Evolutionary conservation across 805 yeast genomes (phyloP).

Genomic region (Crinitomyces ghanaensis): DNA sequence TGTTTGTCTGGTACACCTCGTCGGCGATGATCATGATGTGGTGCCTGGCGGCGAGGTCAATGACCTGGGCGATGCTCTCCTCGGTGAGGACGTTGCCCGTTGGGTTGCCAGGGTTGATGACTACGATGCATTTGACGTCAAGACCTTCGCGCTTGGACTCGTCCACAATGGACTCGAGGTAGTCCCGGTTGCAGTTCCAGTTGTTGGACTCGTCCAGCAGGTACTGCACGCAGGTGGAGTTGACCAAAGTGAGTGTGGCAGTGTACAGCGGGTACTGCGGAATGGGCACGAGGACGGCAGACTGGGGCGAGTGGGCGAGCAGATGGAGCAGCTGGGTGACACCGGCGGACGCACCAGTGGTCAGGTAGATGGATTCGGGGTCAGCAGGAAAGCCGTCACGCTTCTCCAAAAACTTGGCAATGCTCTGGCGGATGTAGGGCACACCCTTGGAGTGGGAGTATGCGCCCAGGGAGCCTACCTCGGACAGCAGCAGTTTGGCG

Average conservation of each 20-base stretch:
- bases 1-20: constrained; percentile 94
- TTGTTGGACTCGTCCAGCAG: constrained; percentile 65
- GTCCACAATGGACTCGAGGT: constrained; percentile 19
- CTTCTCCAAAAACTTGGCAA: constrained; percentile 65
- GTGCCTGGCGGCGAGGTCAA: constrained; percentile 71
- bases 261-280: constrained; percentile 98
- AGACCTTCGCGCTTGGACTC: constrained; percentile 13
- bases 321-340: constrained; percentile 70
- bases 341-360: constrained; percentile 93
- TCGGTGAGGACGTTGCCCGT: constrained; percentile 75
- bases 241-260: constrained; percentile 80
- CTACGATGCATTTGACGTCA: constrained; percentile 70
- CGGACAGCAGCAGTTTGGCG: constrained; percentile 47
- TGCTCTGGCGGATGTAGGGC: constrained; percentile 53
- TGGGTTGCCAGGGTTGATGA: constrained; percentile 97
- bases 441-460: constrained; percentile 93
- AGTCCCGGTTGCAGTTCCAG: constrained; percentile 74
- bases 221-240: constrained; percentile 77
- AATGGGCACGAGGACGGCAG: constrained; percentile 76
- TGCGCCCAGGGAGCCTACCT: constrained; percentile 83
- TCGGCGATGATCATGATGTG: constrained; percentile 88
- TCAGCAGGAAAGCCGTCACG: constrained; percentile 68
- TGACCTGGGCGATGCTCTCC: constrained; percentile 56
- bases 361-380: constrained; percentile 67
- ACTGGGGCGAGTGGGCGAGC: constrained; percentile 50